Percentiles rank a stretch among this genome's conserved stretches.
Evolutionary conservation across 2,329 filamentous ascomycete genomes (phyloP).

Genomic region (Parascedosporium putredinis): DNA sequence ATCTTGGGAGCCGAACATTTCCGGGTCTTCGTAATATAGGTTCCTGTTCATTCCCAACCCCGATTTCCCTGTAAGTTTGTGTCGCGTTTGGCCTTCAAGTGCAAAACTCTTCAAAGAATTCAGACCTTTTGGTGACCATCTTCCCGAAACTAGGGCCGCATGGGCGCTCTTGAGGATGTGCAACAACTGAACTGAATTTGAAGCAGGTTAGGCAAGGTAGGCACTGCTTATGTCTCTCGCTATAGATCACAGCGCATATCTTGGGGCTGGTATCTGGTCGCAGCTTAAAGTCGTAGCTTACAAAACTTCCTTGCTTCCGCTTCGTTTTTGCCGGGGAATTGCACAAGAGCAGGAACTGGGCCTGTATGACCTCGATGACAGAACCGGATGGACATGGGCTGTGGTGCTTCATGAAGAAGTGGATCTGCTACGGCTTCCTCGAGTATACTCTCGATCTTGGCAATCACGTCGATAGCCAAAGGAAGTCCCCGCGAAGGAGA

Average conservation of each 20-base stretch:
- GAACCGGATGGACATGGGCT: constrained; percentile 6
- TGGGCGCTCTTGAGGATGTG: constrained; percentile 50
- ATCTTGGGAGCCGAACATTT: constrained; percentile 58
- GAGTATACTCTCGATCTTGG: constrained; percentile 24
- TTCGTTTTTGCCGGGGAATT: constrained; percentile 37
- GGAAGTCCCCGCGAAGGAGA: no score
- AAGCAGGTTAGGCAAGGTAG: neutral
- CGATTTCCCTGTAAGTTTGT: no score
- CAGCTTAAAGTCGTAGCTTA: constrained; percentile 16
- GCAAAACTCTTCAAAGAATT: neutral
- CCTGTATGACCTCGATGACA: constrained; percentile 5
- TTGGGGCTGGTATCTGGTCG: no score
- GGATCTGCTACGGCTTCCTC: constrained; percentile 18
- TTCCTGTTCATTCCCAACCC: no score
- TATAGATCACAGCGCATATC: no score
- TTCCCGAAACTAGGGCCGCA: constrained; percentile 45
- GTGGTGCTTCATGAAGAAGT: neutral
- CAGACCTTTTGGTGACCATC: constrained; percentile 52
- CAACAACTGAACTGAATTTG: constrained; percentile 39
- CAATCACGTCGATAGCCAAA: no score
- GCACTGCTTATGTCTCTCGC: no score
- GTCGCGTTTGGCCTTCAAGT: no score
- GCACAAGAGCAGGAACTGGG: constrained; percentile 12
- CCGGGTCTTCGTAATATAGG: constrained; percentile 68
- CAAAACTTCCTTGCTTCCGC: constrained; percentile 42